A percentile compares a stretch with the other conserved stretches of the same genome.
Evolutionary conservation across 495 filamentous ascomycete genomes (phyloP).

Genomic region (Penicillium simplicissimum): DNA sequence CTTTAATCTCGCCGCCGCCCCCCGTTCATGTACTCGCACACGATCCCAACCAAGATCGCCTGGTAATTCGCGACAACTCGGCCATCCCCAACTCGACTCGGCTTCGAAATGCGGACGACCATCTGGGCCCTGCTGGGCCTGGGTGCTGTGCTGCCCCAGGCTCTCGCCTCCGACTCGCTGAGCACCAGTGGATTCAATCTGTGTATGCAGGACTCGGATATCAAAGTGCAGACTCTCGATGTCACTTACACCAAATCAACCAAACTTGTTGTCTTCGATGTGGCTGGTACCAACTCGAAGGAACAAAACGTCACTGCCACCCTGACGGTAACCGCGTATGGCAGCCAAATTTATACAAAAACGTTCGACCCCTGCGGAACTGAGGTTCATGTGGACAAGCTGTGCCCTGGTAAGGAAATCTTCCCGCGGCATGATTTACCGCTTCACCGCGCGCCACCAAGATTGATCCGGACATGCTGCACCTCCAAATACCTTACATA

Average conservation of each 20-base stretch:
- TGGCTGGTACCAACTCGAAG: constrained; percentile 72
- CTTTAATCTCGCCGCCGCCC: constrained; percentile 1
- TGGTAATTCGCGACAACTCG: constrained; percentile 12
- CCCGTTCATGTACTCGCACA: constrained; percentile 5
- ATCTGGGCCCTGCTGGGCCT: constrained; percentile 35
- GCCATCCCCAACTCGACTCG: background rate
- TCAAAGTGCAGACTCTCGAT: constrained; percentile 72
- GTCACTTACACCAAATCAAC: constrained; percentile 76
- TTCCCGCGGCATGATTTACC: background rate
- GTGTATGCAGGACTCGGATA: constrained; percentile 65
- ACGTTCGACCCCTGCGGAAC: constrained; percentile 78
- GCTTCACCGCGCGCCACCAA: background rate
- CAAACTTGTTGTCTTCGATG: constrained; percentile 75
- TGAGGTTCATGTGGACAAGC: constrained; percentile 61
- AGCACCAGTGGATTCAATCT: constrained; percentile 76
- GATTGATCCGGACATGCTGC: background rate
- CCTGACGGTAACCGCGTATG: constrained; percentile 83
- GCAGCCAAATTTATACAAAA: constrained; percentile 76
- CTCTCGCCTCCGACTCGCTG: constrained; percentile 67
- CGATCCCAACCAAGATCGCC: constrained; percentile 2
- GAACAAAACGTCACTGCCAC: constrained; percentile 79
- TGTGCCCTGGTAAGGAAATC: constrained; percentile 75
- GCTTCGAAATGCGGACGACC: constrained; percentile 31
- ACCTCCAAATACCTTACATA: background rate
- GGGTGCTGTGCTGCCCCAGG: constrained; percentile 47